A percentile compares a stretch with the other conserved stretches of the same genome.
Evolutionary conservation across 2,329 filamentous ascomycete genomes (phyloP).

Genomic region (Nemania bipapillata): DNA sequence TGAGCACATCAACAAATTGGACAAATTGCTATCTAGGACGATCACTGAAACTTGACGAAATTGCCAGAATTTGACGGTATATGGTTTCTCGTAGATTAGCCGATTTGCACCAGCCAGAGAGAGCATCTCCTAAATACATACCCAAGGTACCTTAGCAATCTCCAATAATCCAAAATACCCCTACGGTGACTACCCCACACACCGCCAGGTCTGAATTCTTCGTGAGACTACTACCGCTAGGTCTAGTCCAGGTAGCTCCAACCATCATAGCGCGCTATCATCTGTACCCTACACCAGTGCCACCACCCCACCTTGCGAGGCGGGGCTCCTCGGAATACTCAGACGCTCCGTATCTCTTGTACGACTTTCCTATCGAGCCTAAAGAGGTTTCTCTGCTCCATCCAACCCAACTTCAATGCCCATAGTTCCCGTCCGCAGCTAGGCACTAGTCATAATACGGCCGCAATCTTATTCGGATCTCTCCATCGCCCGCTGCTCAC

Average conservation of each 20-base stretch:
- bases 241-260: constrained; percentile 11
- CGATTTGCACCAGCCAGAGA: constrained; percentile 5
- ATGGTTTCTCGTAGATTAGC: constrained; percentile 4
- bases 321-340: constrained; percentile 25
- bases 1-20: not conserved
- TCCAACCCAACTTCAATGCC: constrained; percentile 25
- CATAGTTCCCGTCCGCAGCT: constrained; percentile 15
- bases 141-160: not conserved
- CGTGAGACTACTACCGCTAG: not conserved
- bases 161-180: constrained; percentile 9
- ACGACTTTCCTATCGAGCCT: constrained; percentile 29
- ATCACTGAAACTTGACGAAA: not conserved
- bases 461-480: constrained; percentile 16
- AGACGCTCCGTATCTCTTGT: constrained; percentile 10
- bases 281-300: not conserved
- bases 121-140: not conserved
- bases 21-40: not conserved
- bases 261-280: constrained; percentile 22
- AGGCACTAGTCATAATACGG: constrained; percentile 15
- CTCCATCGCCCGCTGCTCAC: constrained; percentile 18
- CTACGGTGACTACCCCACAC: not conserved
- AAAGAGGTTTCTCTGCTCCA: constrained; percentile 24
- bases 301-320: constrained; percentile 20
- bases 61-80: not conserved
- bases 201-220: constrained; percentile 8